A percentile compares a stretch with the other conserved stretches of the same genome.
These are phyloP conservation scores for Nidularia pulvinata DNA, from an alignment of 768 basidiomycete species.

Conservation along the genomic window DNA sequence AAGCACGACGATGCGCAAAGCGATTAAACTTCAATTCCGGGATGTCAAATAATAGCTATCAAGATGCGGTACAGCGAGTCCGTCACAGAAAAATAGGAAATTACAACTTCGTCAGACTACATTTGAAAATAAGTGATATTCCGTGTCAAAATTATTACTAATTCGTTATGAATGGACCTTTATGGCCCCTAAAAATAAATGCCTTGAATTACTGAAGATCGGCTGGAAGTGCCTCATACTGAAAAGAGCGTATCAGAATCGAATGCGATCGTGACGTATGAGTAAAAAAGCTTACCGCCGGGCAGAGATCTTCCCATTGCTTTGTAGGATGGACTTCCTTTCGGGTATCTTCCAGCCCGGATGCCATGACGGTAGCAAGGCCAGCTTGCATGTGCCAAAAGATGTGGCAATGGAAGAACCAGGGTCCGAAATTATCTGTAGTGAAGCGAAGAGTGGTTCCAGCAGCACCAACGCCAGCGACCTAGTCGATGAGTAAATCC, in stretches of 20 bases:
- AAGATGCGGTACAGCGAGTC: too few relatives aligned
- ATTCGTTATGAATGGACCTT: too few relatives aligned
- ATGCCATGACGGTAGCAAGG: slow-evolving; percentile 36
- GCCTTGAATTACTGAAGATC: slow-evolving; percentile 3
- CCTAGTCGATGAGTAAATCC: slow-evolving; percentile 3
- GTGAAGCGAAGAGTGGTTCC: slow-evolving; percentile 20
- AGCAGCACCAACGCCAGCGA: slow-evolving; percentile 15
- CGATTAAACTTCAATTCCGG: too few relatives aligned
- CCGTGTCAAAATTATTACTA: too few relatives aligned
- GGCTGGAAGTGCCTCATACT: slow-evolving; percentile 7
- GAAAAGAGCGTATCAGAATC: neutral
- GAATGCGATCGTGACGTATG: neutral
- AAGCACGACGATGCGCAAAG: too few relatives aligned
- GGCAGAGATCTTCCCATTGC: slow-evolving; percentile 20
- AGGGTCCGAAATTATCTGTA: slow-evolving; percentile 19
- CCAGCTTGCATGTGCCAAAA: slow-evolving; percentile 41
- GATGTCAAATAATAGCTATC: too few relatives aligned
- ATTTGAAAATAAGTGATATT: too few relatives aligned
- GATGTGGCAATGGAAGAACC: slow-evolving; percentile 25
- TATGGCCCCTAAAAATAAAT: too few relatives aligned
- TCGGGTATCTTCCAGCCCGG: slow-evolving; percentile 16
- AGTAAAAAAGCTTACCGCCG: slow-evolving; percentile 11
- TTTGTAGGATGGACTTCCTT: slow-evolving; percentile 10
- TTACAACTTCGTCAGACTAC: too few relatives aligned
- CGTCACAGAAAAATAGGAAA: too few relatives aligned